Conservation (phyloP, 78 protist genomes). For the Creolimax fragrantissima region DNA sequence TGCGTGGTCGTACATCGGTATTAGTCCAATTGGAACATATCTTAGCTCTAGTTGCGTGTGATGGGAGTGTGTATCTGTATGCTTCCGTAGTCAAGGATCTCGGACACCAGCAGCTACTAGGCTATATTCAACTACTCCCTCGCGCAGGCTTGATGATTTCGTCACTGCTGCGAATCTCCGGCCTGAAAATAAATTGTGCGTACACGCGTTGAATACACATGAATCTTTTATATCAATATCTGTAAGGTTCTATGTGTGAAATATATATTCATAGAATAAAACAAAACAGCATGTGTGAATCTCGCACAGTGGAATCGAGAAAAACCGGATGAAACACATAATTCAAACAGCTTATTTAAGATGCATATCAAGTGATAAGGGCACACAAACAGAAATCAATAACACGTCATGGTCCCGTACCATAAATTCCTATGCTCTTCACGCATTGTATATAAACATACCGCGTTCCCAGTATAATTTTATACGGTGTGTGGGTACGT, state of each 20-base stretch:
- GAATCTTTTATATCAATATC: neutral
- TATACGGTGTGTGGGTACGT: constrained; percentile 40
- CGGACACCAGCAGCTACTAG: neutral
- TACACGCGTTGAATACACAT: too few species aligned
- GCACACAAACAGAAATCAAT: too few species aligned
- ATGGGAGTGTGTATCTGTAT: too few species aligned
- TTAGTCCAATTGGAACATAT: too few species aligned
- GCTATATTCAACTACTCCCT: neutral
- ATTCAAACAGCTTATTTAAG: neutral
- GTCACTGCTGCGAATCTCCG: neutral
- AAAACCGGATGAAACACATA: neutral
- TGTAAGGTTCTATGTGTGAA: neutral
- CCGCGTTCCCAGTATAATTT: constrained; percentile 16
- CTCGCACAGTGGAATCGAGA: neutral
- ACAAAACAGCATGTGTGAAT: neutral
- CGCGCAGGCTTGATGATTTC: neutral
- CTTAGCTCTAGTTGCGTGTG: too few species aligned
- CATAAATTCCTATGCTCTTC: too few species aligned
- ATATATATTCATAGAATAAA: neutral
- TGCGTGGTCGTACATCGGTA: too few species aligned
- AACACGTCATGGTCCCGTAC: too few species aligned
- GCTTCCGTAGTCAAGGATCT: too few species aligned
- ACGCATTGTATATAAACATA: neutral
- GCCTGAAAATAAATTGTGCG: too few species aligned
- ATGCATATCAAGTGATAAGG: too few species aligned